phyloP scores from a whole-genome alignment of 2,329 filamentous ascomycete species.

The Aspergillus thermomutatus region DNA sequence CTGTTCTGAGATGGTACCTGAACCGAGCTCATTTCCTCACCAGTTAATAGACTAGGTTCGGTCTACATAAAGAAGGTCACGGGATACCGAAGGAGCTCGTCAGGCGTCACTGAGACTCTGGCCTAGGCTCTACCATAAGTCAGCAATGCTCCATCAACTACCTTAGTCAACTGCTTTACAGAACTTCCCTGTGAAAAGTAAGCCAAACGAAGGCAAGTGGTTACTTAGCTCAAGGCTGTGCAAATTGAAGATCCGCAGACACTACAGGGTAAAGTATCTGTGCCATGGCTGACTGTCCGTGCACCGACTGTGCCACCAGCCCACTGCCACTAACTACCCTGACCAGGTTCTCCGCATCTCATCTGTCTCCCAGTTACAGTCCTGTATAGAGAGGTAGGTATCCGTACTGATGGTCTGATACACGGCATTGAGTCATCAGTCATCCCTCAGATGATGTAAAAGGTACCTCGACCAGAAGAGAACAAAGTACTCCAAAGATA shows the following conservation, averaged over 20 bases:
- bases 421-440: no score
- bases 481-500: background rate
- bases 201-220: background rate
- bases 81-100: background rate
- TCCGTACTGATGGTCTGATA: background rate
- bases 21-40: background rate
- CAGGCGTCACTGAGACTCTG: background rate
- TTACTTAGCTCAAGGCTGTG: background rate
- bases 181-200: background rate
- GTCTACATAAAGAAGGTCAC: background rate
- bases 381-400: no score
- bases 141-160: background rate
- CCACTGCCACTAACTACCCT: no score
- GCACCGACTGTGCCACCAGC: background rate
- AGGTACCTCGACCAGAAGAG: background rate
- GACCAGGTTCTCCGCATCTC: no score
- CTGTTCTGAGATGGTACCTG: background rate
- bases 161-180: background rate
- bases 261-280: no score
- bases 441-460: background rate
- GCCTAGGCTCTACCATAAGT: background rate
- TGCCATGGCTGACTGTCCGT: background rate
- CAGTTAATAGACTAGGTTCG: no score
- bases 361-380: no score
- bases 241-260: background rate